Conservation (phyloP, 2,329 filamentous ascomycete genomes). For the Trichoderma sp. region DNA sequence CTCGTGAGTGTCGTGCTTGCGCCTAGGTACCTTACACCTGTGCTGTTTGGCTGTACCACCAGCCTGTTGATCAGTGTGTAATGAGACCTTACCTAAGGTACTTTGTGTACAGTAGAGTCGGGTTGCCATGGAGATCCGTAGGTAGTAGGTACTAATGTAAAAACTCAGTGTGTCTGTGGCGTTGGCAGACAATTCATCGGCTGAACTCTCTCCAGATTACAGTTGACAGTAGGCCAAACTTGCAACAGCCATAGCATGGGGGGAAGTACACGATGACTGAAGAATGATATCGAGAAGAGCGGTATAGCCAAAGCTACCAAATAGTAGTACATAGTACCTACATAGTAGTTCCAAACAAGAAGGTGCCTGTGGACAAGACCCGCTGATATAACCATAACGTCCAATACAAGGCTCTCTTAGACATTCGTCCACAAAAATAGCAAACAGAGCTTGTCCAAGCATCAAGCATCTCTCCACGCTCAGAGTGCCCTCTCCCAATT, state of each 20-base stretch:
- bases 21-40: too few relatives aligned
- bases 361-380: neutral
- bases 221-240: neutral
- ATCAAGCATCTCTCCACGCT: neutral
- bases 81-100: neutral
- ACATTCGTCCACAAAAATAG: neutral
- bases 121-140: neutral
- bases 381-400: neutral
- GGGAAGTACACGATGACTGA: neutral
- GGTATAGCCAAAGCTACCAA: neutral
- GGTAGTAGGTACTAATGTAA: too few relatives aligned
- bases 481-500: neutral
- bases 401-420: neutral
- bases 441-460: neutral
- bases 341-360: neutral
- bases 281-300: neutral
- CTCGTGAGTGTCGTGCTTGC: neutral
- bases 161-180: rapidly evolving
- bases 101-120: neutral
- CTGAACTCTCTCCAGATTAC: neutral
- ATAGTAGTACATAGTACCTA: too few relatives aligned
- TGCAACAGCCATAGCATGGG: too few relatives aligned
- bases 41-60: neutral
- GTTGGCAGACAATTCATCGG: neutral
- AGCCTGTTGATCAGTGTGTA: neutral